phyloP scores from a whole-genome alignment of 2,329 filamentous ascomycete species.

The Hymenoscyphus linearis region DNA sequence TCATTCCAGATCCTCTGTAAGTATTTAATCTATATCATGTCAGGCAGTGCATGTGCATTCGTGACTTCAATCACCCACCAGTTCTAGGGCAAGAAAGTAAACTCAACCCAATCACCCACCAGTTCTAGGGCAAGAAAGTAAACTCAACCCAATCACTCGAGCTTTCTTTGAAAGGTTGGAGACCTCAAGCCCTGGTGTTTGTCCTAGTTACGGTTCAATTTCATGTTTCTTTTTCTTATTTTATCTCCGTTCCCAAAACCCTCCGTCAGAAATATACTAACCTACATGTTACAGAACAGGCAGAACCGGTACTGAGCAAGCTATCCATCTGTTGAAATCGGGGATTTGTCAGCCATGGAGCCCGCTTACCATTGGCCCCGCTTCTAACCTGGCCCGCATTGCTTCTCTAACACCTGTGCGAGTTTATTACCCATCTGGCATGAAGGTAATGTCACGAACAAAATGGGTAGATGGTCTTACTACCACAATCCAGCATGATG shows the following conservation, averaged over 20 bases:
- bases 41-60: too few relatives aligned
- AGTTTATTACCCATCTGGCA: constrained; percentile 39
- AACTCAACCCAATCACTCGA: too few relatives aligned
- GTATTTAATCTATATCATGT: background rate
- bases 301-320: constrained; percentile 57
- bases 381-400: constrained; percentile 11
- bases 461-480: constrained; percentile 38
- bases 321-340: constrained; percentile 44
- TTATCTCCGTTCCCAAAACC: background rate
- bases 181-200: background rate
- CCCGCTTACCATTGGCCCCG: constrained; percentile 9
- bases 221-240: background rate
- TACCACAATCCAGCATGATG: constrained; percentile 38
- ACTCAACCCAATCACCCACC: too few relatives aligned
- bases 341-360: constrained; percentile 36
- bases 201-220: background rate
- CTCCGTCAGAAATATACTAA: background rate
- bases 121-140: too few relatives aligned
- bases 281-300: constrained; percentile 34
- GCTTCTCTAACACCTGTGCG: constrained; percentile 31
- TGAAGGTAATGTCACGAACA: constrained; percentile 39
- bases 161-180: too few relatives aligned
- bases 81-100: too few relatives aligned
- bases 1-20: constrained; percentile 48
- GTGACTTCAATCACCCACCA: too few relatives aligned